Evolutionary conservation across 805 yeast genomes (phyloP), one percentile per base, ranked within the genome.

Genomic region (Candida wancherniae): DNA sequence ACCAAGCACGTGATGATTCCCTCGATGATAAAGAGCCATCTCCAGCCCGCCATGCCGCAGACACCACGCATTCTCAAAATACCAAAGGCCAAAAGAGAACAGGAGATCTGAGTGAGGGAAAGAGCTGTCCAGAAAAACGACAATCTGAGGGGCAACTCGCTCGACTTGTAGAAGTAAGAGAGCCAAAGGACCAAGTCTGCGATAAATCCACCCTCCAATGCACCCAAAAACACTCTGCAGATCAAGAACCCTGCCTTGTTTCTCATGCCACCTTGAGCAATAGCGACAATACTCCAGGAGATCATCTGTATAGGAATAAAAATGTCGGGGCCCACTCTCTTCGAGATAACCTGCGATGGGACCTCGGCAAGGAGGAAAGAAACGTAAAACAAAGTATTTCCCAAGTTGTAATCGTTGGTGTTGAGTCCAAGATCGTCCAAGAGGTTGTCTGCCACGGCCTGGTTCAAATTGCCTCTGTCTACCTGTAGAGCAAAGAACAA

Each of bases 271-370:
- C 67, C 68, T 49, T 79, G 84, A 26, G 58, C 54, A 24, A 72
- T 55, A 3, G 80, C 71, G 10, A 78, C 76, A 6, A 69, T 37
- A 28, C 75, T 67, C 85, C 85, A 79, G 1, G 65, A 37, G 14
- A 59, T 44, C 51, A 78, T 66, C 45, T 78, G 82, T 22, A 63
- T 53, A 3, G 84, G 83, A 38, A 78, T 71, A 72, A 80, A 76
- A 15, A 62, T 44, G 45, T 77, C 84, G 3, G 81, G 73, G 9
- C 85, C 86, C 20, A 79, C 31, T 31, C 63, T 65, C 51, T 80
- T 78, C n/a, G 81, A 71, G 19, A 79, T 60, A 40, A 79, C 58
- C 47, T 79, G 84, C 2, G 83, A 76, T 0, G 85, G 85, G 9
- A 79, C 51, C 50, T 80, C 85, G 11, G 80, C 72, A 14, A 57